Evolutionary conservation across 331 rosid species (phyloP).

Genomic region (Malus hybrid): DNA sequence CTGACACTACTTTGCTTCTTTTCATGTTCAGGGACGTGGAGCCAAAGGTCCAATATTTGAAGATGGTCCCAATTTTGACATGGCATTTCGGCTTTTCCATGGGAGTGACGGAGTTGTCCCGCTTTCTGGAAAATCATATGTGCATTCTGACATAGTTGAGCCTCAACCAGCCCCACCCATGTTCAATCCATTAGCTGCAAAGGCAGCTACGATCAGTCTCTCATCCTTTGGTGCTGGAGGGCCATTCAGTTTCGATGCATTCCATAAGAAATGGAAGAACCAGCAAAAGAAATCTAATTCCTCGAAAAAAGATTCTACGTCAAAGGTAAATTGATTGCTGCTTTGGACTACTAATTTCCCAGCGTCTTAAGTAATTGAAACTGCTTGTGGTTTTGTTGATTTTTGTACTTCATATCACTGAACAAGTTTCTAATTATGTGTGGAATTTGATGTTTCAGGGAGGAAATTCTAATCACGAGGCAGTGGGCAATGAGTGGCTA

Average conservation of each 20-base stretch:
- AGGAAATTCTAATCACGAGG: conserved; percentile 71
- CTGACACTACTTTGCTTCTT: conserved; percentile 1
- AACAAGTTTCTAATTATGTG: neutral
- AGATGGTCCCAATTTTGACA: conserved; percentile 94
- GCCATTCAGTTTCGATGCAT: conserved; percentile 77
- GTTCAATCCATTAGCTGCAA: conserved; percentile 95
- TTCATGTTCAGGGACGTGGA: conserved; percentile 54
- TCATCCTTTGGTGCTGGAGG: conserved; percentile 95
- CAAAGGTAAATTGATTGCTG: conserved; percentile 43
- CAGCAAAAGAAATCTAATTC: conserved; percentile 67
- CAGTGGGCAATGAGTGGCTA: conserved; percentile 77
- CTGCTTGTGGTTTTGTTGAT: neutral
- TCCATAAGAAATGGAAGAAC: conserved; percentile 72
- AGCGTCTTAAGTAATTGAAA: neutral
- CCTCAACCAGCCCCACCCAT: conserved; percentile 39
- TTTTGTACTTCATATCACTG: neutral
- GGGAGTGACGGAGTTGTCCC: conserved; percentile 95
- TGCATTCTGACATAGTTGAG: conserved; percentile 39
- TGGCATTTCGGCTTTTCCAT: conserved; percentile 93
- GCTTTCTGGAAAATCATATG: conserved; percentile 56
- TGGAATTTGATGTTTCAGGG: conserved; percentile 41
- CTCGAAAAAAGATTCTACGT: conserved; percentile 63
- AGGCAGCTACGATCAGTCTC: conserved; percentile 94
- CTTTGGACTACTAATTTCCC: neutral
- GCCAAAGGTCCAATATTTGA: conserved; percentile 96